Evolutionary conservation across 2,329 filamentous ascomycete genomes (phyloP).

Genomic region (Ilyonectria mors-panacis): DNA sequence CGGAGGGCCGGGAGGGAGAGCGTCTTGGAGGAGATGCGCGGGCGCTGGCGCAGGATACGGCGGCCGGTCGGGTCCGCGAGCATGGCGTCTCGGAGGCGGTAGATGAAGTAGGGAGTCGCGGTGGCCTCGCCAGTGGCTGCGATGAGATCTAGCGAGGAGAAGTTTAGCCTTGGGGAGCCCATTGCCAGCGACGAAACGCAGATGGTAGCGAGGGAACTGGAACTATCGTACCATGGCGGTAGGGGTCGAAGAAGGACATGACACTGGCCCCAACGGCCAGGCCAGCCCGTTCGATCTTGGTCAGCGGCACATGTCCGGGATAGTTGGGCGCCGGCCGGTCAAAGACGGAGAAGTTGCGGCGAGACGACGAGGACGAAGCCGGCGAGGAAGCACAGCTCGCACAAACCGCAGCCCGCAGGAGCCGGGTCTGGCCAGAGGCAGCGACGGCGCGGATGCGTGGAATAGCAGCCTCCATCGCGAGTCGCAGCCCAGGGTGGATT

Average conservation of each 20-base stretch:
- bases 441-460: conserved; percentile 40
- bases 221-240: conserved; percentile 75
- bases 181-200: neutral
- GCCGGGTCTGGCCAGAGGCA: conserved; percentile 26
- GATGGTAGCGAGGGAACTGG: neutral
- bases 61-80: conserved; percentile 86
- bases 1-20: conserved; percentile 79
- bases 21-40: conserved; percentile 86
- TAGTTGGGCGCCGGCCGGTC: conserved; percentile 91
- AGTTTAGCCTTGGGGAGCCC: neutral
- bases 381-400: conserved; percentile 37
- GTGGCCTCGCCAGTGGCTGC: conserved; percentile 95
- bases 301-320: conserved; percentile 92
- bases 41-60: conserved; percentile 90
- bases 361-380: conserved; percentile 35
- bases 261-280: conserved; percentile 77
- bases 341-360: conserved; percentile 79
- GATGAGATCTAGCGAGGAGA: conserved; percentile 79
- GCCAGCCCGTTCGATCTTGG: conserved; percentile 79
- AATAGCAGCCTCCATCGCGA: conserved; percentile 46
- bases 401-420: conserved; percentile 42
- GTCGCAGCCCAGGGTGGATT: conserved; percentile 14
- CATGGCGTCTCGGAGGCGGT: conserved; percentile 93
- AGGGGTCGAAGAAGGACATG: conserved; percentile 79
- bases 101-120: conserved; percentile 94